Base-by-base conservation (phyloP, 441 rosid genomes). In the Oxalis stricta region DNA sequence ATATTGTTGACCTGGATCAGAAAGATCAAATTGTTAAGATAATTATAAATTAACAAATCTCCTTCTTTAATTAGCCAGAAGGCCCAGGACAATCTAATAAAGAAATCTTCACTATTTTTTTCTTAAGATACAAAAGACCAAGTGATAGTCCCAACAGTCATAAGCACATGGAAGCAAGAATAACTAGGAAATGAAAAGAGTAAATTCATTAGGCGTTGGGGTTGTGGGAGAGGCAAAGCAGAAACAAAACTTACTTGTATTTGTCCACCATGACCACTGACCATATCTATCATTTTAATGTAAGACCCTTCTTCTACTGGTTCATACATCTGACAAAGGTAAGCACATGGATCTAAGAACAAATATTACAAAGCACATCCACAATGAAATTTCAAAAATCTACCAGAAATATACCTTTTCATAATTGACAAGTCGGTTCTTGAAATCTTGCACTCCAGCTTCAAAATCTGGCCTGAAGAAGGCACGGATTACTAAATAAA, bases 271-370 rank as follows among this genome's bases (percentile, higher is more conserved):
- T 79, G 64, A 18, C 99, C 99, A 61, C 89, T 79, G 70, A 73
- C 97, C 97, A 84, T 87, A 73, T 92, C 99, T 52, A 92, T 92
- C 99, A 87, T 92, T 73, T 92, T 92, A 65, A 92, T 87, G 59
- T 84, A 92, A 29, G 97, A 92, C 38, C 99, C 97, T 75, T 92
- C 99, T 56, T 92, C 97, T 18, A 87, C 99, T 23, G 97, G 95
- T 64, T 92, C 99, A 68, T 92, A 92, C 44, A 84, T 92, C 99
- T 92, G 52, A 67, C 32, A 52, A 64, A 19, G n/a, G 43, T 34
- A 45, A 62, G 36, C 19, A 40, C 28, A 44, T 18, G 19, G 47
- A 61, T 33, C 41, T 29, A 26, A 18, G 13, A 36, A 30, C 17
- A 41, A 54, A 35, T 47, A 22, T 60, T 32, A 46, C 20, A 18